phyloP scores from a whole-genome alignment of 495 filamentous ascomycete genomes.

The Hypoxylon fuscum region DNA sequence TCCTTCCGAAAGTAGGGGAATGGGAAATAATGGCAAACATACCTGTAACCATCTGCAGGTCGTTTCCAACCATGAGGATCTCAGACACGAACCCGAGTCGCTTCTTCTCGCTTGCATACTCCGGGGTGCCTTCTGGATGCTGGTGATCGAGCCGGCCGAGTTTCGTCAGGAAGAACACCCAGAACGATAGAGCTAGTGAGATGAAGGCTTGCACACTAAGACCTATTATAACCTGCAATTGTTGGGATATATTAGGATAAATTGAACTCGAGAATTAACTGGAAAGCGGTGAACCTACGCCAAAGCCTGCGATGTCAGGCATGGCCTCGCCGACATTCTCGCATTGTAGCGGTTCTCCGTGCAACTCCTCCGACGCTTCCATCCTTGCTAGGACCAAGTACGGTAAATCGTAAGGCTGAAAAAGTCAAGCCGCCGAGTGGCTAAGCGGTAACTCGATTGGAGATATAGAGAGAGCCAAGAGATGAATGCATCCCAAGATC shows the following conservation, averaged over 20 bases:
- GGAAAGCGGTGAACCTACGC: constrained; percentile 39
- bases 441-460: constrained; percentile 18
- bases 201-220: constrained; percentile 47
- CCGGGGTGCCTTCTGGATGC: constrained; percentile 41
- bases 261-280: not conserved
- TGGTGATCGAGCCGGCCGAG: constrained; percentile 47
- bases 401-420: not conserved
- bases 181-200: constrained; percentile 43
- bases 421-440: not conserved
- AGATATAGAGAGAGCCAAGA: constrained; percentile 18
- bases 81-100: constrained; percentile 47
- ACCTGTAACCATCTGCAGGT: constrained; percentile 47
- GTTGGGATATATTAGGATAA: constrained; percentile 11
- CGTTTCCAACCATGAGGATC: constrained; percentile 50
- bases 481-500: constrained; percentile 6
- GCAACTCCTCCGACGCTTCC: constrained; percentile 23
- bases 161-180: constrained; percentile 56
- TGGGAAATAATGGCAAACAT: not conserved
- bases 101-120: constrained; percentile 43
- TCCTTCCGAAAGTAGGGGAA: not conserved
- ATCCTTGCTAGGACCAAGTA: constrained; percentile 3
- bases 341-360: constrained; percentile 30
- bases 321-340: constrained; percentile 51
- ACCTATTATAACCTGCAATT: constrained; percentile 44
- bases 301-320: constrained; percentile 48